Percentiles rank a stretch among this genome's conserved stretches.
These are phyloP conservation scores for Zasmidium angulare DNA, from an alignment of 2,329 filamentous ascomycete genomes.

Conservation along the genomic window DNA sequence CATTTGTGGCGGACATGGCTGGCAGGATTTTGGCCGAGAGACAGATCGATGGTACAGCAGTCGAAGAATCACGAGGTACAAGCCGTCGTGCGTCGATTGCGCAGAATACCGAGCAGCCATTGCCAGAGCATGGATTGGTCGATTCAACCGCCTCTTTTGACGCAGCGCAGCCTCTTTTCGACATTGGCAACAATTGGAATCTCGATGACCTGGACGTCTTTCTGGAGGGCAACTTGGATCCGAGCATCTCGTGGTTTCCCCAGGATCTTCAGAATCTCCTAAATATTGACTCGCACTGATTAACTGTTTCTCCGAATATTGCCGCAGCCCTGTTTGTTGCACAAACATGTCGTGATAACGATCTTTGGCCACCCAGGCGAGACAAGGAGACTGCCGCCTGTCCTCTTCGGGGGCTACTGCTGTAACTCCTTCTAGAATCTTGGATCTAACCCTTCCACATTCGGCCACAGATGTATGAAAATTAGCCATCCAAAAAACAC, in stretches of 20 bases:
- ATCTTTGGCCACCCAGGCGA: not conserved
- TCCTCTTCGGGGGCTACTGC: too few species aligned
- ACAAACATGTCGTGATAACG: not conserved
- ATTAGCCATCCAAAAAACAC: too few species aligned
- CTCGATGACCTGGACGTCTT: slow-evolving; percentile 10
- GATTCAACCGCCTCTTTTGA: not conserved
- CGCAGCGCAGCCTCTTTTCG: not conserved
- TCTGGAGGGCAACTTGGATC: slow-evolving; percentile 14
- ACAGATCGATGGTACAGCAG: not conserved
- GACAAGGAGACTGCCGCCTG: not conserved
- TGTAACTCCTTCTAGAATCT: too few species aligned
- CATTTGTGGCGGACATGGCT: slow-evolving; percentile 10
- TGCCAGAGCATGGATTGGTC: not conserved
- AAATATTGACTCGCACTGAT: not conserved
- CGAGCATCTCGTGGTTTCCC: slow-evolving; percentile 8
- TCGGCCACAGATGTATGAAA: too few species aligned
- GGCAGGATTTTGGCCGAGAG: slow-evolving; percentile 7
- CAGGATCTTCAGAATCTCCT: not conserved
- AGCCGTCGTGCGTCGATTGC: not conserved
- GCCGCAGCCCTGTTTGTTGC: too few species aligned
- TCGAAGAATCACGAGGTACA: not conserved
- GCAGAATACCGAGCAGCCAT: not conserved
- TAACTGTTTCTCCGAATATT: too few species aligned
- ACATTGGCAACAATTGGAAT: not conserved
- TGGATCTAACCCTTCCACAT: too few species aligned